phyloP scores from a whole-genome alignment of 176 grass and related monocot species.

The Carex pumila region DNA sequence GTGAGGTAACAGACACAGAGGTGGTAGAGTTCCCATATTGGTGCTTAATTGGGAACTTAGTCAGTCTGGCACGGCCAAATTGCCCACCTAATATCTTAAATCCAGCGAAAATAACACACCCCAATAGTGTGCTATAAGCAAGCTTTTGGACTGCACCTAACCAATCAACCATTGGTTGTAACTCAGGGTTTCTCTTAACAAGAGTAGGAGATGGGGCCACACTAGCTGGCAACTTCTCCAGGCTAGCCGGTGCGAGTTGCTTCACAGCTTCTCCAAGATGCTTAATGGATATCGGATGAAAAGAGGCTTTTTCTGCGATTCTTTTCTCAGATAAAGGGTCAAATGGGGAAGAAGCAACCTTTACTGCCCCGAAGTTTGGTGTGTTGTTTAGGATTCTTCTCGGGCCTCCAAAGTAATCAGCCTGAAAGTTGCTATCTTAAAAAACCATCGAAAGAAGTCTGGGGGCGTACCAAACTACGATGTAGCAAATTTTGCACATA shows the following conservation, averaged over 20 bases:
- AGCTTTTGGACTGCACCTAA: slow-evolving; percentile 50
- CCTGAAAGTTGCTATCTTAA: slow-evolving; percentile 33
- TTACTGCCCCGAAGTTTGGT: slow-evolving; percentile 37
- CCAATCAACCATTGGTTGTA: slow-evolving; percentile 45
- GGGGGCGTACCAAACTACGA: not conserved
- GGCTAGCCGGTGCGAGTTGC: slow-evolving; percentile 68
- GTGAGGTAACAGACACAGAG: not conserved
- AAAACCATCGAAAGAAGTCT: not conserved
- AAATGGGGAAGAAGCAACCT: slow-evolving; percentile 41
- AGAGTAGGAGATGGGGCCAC: slow-evolving; percentile 38
- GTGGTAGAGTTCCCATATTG: slow-evolving; percentile 15
- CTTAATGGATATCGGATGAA: slow-evolving; percentile 53
- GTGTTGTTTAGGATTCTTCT: slow-evolving; percentile 49
- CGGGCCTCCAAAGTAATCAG: slow-evolving; percentile 68
- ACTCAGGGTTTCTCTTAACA: slow-evolving; percentile 52
- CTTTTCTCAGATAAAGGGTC: slow-evolving; percentile 31
- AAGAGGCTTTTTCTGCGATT: slow-evolving; percentile 31
- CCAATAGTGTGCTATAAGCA: slow-evolving; percentile 49
- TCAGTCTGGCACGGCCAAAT: slow-evolving; percentile 32
- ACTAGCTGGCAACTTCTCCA: slow-evolving; percentile 39
- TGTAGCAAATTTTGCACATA: not conserved
- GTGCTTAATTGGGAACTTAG: slow-evolving; percentile 22
- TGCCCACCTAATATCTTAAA: slow-evolving; percentile 57
- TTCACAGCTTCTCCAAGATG: slow-evolving; percentile 88
- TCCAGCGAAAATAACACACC: slow-evolving; percentile 51